Evolutionary conservation across 306 rosid genomes (phyloP).

Genomic region (Trifolium repens): DNA sequence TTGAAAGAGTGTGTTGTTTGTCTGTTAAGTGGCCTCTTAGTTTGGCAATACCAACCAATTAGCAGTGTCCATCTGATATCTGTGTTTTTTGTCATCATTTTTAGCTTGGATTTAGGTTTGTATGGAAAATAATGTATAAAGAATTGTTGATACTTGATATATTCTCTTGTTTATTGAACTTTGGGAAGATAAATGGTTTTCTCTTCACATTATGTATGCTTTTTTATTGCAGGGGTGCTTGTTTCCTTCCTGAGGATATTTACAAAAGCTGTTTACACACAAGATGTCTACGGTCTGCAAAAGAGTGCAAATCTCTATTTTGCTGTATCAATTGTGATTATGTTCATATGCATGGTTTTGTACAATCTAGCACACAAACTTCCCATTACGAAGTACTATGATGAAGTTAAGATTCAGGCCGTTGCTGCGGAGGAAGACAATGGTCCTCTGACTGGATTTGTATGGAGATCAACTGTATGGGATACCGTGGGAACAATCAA

Average conservation of each 20-base stretch:
- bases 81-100: not conserved
- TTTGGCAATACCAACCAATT: not conserved
- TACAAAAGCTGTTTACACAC: conserved; percentile 80
- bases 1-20: not conserved
- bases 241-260: conserved; percentile 73
- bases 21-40: not conserved
- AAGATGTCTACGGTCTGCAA: conserved; percentile 71
- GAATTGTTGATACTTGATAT: not conserved
- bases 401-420: conserved; percentile 67
- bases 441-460: conserved; percentile 58
- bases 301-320: conserved; percentile 87
- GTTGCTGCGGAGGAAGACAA: conserved; percentile 56
- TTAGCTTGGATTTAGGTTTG: not conserved
- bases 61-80: not conserved
- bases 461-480: conserved; percentile 48
- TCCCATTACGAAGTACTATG: conserved; percentile 81
- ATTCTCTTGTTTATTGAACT: conserved; percentile 32
- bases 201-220: not conserved
- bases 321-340: conserved; percentile 64
- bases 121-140: too few species aligned
- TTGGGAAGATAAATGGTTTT: not conserved
- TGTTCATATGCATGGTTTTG: conserved; percentile 66
- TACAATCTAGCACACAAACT: conserved; percentile 71
- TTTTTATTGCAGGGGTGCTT: conserved; percentile 66
- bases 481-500: conserved; percentile 44